Evolutionary conservation across 345 rosid genomes (phyloP).

Genomic region (Zanthoxylum bungeanum): DNA sequence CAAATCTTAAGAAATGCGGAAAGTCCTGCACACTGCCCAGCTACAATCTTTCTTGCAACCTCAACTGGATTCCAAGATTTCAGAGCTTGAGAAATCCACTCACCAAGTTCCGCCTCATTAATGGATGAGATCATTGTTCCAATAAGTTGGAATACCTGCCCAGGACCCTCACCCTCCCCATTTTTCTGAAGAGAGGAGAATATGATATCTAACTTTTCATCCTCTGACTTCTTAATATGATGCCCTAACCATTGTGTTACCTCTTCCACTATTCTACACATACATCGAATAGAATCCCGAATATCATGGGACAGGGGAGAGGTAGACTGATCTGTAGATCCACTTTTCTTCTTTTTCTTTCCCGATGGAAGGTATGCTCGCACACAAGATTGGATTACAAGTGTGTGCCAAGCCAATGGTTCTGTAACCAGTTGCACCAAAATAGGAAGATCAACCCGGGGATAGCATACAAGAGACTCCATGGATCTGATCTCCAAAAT

Average conservation of each 20-base stretch:
- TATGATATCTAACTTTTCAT: constrained; percentile 46
- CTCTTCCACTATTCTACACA: constrained; percentile 43
- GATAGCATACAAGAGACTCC: constrained; percentile 44
- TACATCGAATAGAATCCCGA: constrained; percentile 50
- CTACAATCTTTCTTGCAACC: constrained; percentile 51
- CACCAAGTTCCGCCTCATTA: constrained; percentile 51
- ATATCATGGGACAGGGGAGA: constrained; percentile 36
- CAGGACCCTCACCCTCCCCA: constrained; percentile 57
- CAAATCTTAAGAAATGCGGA: constrained; percentile 57
- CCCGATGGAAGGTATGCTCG: constrained; percentile 76
- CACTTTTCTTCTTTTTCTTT: constrained; percentile 90
- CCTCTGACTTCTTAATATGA: constrained; percentile 51
- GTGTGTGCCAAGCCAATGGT: constrained; percentile 87
- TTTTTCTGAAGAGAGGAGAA: constrained; percentile 41
- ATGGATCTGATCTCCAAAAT: constrained; percentile 43
- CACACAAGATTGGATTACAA: constrained; percentile 68
- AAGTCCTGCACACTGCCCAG: constrained; percentile 39
- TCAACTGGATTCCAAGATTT: constrained; percentile 60
- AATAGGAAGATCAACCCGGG: constrained; percentile 40
- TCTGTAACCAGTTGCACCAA: constrained; percentile 73
- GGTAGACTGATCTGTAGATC: constrained; percentile 42
- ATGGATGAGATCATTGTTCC: constrained; percentile 39
- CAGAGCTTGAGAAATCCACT: constrained; percentile 51
- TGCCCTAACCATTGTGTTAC: constrained; percentile 48
- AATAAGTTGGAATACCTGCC: constrained; percentile 54